These are phyloP conservation scores for Iris pallida DNA, from an alignment of 116 monocot genomes.

Conservation along the genomic window DNA sequence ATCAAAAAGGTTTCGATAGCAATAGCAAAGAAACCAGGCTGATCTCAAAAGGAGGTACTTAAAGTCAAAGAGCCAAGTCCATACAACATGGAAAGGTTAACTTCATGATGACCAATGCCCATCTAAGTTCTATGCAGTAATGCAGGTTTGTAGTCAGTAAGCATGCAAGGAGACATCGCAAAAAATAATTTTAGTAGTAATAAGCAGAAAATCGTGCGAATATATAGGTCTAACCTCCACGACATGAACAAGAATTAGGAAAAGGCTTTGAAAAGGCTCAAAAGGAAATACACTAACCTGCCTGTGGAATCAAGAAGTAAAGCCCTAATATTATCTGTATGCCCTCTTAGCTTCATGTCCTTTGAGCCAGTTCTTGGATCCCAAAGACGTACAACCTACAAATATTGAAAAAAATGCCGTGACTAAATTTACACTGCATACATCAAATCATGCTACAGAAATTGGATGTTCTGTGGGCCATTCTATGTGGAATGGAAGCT, in stretches of 20 bases:
- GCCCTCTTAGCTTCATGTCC: slow-evolving; percentile 96
- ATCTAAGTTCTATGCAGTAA: too few relatives aligned
- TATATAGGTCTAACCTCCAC: not conserved
- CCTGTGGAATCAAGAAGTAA: slow-evolving; percentile 94
- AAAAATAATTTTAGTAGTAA: not conserved
- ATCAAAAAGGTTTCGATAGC: too few relatives aligned
- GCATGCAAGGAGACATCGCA: not conserved
- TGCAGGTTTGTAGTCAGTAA: too few relatives aligned
- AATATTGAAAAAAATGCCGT: not conserved
- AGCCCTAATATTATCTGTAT: slow-evolving; percentile 94
- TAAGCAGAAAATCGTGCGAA: not conserved
- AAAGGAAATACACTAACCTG: slow-evolving; percentile 39
- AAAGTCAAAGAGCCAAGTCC: too few relatives aligned
- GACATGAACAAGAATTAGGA: not conserved
- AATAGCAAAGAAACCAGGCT: too few relatives aligned
- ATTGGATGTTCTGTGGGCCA: not conserved
- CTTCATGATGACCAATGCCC: too few relatives aligned
- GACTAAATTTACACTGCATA: too few relatives aligned
- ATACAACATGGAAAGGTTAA: too few relatives aligned
- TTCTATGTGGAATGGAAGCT: not conserved
- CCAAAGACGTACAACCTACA: slow-evolving; percentile 93
- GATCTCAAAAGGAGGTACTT: too few relatives aligned
- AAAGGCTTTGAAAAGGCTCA: not conserved
- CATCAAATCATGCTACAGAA: too few relatives aligned
- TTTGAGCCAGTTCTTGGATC: slow-evolving; percentile 97